Conservation (phyloP, 345 rosid species). For the Reutealis trisperma region DNA sequence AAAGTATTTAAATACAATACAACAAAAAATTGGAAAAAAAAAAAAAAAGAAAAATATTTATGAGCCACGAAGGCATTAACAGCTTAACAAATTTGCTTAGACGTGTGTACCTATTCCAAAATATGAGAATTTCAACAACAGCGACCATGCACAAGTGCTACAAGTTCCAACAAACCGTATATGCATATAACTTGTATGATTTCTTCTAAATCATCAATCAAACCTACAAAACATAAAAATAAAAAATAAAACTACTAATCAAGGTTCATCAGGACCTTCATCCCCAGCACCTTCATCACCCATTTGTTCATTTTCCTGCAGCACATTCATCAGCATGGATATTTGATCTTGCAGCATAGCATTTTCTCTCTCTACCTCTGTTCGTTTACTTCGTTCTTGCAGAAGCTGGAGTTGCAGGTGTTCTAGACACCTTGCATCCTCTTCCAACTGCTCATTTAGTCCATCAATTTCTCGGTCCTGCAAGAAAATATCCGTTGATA, state of each 20-base stretch:
- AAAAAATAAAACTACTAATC: slow-evolving; percentile 9
- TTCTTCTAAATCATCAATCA: slow-evolving; percentile 25
- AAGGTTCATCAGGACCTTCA: slow-evolving; percentile 53
- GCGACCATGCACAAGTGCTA: background rate
- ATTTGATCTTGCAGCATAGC: slow-evolving; percentile 76
- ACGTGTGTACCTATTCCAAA: background rate
- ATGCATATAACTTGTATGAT: background rate
- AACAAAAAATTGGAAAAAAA: too few relatives aligned
- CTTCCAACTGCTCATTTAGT: slow-evolving; percentile 90
- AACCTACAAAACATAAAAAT: slow-evolving; percentile 38
- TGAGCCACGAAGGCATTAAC: too few relatives aligned
- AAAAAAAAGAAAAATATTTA: too few relatives aligned
- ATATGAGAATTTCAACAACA: background rate
- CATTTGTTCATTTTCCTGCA: slow-evolving; percentile 57
- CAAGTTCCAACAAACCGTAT: slow-evolving; percentile 2
- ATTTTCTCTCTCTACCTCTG: slow-evolving; percentile 82
- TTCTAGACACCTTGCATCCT: slow-evolving; percentile 75
- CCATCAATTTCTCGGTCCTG: slow-evolving; percentile 93
- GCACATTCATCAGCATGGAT: slow-evolving; percentile 78
- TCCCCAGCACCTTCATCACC: slow-evolving; percentile 36
- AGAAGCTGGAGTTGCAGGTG: slow-evolving; percentile 84
- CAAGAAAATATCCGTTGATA: slow-evolving; percentile 6
- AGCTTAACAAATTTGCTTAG: too few relatives aligned
- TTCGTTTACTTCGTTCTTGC: slow-evolving; percentile 71
- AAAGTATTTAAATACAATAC: too few relatives aligned